Evolutionary conservation across 768 basidiomycete genomes (phyloP).

Genomic region (Lactifluus hygrophoroides): DNA sequence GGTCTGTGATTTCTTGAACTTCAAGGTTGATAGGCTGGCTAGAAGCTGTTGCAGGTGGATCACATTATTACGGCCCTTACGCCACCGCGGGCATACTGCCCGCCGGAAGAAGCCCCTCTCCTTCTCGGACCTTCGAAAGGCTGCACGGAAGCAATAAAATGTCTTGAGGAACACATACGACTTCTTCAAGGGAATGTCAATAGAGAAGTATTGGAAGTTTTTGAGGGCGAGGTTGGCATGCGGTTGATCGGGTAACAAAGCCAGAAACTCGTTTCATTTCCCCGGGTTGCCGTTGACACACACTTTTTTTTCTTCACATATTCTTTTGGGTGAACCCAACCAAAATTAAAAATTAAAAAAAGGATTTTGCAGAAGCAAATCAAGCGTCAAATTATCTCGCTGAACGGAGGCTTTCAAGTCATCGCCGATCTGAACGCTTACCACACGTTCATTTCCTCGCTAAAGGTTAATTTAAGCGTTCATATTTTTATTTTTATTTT

Average conservation of each 20-base stretch:
- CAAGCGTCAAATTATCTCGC: slow-evolving; percentile 93
- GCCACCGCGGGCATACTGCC: slow-evolving; percentile 82
- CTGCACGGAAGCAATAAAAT: slow-evolving; percentile 83
- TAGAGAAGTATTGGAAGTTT: slow-evolving; percentile 94
- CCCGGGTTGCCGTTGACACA: slow-evolving; percentile 5
- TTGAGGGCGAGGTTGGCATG: slow-evolving; percentile 95
- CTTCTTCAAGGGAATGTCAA: slow-evolving; percentile 89
- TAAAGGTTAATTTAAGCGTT: slow-evolving; percentile 49
- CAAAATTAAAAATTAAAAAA: too few species aligned
- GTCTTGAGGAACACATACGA: slow-evolving; percentile 85
- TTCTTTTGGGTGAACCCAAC: too few species aligned
- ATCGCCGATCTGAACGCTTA: slow-evolving; percentile 96
- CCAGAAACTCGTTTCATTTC: background rate
- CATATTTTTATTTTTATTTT: background rate
- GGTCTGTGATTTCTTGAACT: slow-evolving; percentile 34
- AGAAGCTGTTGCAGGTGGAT: slow-evolving; percentile 54
- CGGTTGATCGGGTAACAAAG: slow-evolving; percentile 35
- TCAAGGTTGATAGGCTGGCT: background rate
- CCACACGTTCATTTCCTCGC: slow-evolving; percentile 75
- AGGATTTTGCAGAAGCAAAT: slow-evolving; percentile 95
- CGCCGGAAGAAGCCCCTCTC: slow-evolving; percentile 65
- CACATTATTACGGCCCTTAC: slow-evolving; percentile 83
- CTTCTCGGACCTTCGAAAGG: slow-evolving; percentile 83
- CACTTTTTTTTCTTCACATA: too few species aligned
- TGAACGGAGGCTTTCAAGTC: slow-evolving; percentile 89